Percentiles rank a stretch among this genome's conserved stretches.
phyloP scores from a whole-genome alignment of 73 alveolate species.

The Blepharisma stoltei region DNA sequence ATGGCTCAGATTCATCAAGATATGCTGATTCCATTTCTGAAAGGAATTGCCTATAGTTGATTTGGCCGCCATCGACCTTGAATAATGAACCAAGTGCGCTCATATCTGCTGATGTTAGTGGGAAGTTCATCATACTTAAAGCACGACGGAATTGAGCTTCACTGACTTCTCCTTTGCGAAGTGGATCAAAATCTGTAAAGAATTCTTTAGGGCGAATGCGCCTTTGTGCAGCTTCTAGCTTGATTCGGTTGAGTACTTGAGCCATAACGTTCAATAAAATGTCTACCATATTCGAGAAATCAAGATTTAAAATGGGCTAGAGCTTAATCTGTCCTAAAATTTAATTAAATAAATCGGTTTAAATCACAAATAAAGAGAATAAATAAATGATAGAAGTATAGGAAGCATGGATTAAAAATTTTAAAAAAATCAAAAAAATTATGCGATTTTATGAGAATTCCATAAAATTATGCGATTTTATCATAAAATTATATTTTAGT shows the following conservation, averaged over 20 bases:
- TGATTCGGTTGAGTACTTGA: constrained; percentile 53
- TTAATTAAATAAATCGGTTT: too few species aligned
- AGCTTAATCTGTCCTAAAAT: too few species aligned
- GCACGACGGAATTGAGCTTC: constrained; percentile 76
- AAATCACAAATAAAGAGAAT: too few species aligned
- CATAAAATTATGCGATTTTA: too few species aligned
- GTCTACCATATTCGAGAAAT: too few species aligned
- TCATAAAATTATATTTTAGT: too few species aligned
- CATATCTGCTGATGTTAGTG: constrained; percentile 10
- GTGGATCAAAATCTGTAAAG: constrained; percentile 85
- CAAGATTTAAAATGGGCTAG: too few species aligned
- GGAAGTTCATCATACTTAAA: neutral
- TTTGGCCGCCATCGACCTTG: neutral
- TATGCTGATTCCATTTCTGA: neutral
- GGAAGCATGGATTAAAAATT: too few species aligned
- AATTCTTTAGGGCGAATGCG: constrained; percentile 81
- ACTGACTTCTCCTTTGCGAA: constrained; percentile 88
- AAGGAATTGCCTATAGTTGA: constrained; percentile 12
- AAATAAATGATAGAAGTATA: too few species aligned
- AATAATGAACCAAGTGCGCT: neutral
- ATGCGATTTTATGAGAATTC: too few species aligned
- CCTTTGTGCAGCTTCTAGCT: constrained; percentile 69
- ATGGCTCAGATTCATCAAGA: constrained; percentile 14
- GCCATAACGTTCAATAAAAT: constrained; percentile 31
- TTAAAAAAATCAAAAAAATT: too few species aligned